Conservation (phyloP, 768 basidiomycete genomes). For the Termitomyces sp. region DNA sequence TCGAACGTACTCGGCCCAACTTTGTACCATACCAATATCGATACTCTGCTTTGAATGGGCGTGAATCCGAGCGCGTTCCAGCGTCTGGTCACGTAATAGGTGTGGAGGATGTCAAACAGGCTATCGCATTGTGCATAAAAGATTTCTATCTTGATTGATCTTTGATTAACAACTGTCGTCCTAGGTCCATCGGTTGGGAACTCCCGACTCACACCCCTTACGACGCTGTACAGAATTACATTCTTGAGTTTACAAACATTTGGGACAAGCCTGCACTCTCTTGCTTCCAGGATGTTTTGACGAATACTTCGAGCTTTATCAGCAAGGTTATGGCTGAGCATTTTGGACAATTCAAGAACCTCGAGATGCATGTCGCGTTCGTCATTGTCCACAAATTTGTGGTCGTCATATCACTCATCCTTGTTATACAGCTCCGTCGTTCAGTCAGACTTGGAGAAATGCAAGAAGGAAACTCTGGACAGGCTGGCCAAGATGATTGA, state of each 20-base stretch:
- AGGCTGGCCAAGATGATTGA: constrained; percentile 27
- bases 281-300: constrained; percentile 26
- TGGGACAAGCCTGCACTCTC: constrained; percentile 23
- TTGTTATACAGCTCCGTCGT: constrained; percentile 2
- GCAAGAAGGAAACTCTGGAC: constrained; percentile 16
- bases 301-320: constrained; percentile 9
- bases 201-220: constrained; percentile 30
- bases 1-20: constrained; percentile 35
- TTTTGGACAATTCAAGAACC: constrained; percentile 25
- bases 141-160: not conserved
- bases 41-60: not conserved
- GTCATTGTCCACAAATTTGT: not conserved
- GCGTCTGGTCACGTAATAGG: constrained; percentile 4
- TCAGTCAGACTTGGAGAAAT: constrained; percentile 5
- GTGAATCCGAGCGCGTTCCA: not conserved
- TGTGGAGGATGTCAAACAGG: constrained; percentile 20
- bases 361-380: constrained; percentile 23
- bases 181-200: constrained; percentile 33
- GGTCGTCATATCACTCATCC: not conserved
- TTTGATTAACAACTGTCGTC: not conserved
- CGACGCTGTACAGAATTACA: constrained; percentile 25
- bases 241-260: constrained; percentile 20
- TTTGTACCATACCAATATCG: constrained; percentile 23
- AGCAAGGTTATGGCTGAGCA: constrained; percentile 16
- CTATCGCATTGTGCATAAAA: constrained; percentile 23